These are phyloP conservation scores for Onygenales sp. DNA, from an alignment of 2,329 filamentous ascomycete species.

Conservation along the genomic window DNA sequence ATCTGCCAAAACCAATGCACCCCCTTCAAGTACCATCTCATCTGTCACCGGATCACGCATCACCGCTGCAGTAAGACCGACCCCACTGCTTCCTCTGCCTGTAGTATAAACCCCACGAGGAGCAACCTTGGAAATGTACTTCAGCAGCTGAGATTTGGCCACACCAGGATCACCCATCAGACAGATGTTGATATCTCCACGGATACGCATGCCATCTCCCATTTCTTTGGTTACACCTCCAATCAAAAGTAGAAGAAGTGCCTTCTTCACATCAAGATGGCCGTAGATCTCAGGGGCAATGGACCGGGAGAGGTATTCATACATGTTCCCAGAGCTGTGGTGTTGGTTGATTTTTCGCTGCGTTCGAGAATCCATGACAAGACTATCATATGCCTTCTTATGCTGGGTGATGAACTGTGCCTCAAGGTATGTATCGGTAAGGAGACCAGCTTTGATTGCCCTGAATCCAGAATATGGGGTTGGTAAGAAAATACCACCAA, in stretches of 20 bases:
- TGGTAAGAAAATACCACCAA: constrained; percentile 90
- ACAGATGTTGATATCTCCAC: constrained; percentile 97
- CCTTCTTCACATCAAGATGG: constrained; percentile 96
- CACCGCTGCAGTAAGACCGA: constrained; percentile 72
- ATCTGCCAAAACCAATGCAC: constrained; percentile 68
- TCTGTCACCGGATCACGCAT: constrained; percentile 72
- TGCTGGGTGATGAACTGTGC: constrained; percentile 90
- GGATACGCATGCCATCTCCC: constrained; percentile 96
- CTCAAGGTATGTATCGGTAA: constrained; percentile 95
- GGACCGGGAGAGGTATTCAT: constrained; percentile 89
- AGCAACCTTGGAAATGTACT: constrained; percentile 97
- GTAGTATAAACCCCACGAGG: constrained; percentile 83
- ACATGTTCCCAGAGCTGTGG: constrained; percentile 78
- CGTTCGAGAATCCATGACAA: constrained; percentile 70
- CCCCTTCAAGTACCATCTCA: constrained; percentile 71
- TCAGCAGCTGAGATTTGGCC: constrained; percentile 94
- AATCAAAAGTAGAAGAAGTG: constrained; percentile 85
- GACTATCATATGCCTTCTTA: constrained; percentile 95
- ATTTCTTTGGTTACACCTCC: constrained; percentile 95
- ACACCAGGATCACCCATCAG: constrained; percentile 99
- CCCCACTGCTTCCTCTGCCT: constrained; percentile 70
- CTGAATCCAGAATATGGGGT: constrained; percentile 99
- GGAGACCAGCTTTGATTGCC: constrained; percentile 87
- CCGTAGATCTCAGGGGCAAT: constrained; percentile 97
- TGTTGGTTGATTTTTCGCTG: constrained; percentile 78